These are phyloP conservation scores for Globisporangium acanthophoron DNA, from an alignment of 352 stramenopile genomes.

Conservation along the genomic window DNA sequence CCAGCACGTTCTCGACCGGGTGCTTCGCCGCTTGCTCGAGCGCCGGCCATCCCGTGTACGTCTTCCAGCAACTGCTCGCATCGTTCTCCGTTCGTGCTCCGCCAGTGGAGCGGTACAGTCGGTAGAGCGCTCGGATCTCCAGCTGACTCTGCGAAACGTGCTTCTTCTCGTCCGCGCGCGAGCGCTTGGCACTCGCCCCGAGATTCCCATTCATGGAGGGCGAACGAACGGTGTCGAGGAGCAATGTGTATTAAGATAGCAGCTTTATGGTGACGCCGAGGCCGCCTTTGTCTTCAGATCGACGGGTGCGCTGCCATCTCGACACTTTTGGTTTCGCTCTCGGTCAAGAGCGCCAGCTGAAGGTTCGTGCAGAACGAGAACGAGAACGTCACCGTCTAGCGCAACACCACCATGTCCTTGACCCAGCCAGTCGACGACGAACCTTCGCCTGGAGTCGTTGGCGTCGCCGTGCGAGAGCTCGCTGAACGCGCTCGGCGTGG, in stretches of 20 bases:
- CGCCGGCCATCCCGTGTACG: slow-evolving; percentile 31
- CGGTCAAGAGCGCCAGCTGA: slow-evolving; percentile 13
- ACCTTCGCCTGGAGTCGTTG: slow-evolving; percentile 45
- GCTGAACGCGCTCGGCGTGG: slow-evolving; percentile 32
- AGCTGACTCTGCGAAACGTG: slow-evolving; percentile 29
- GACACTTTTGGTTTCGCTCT: slow-evolving; percentile 7
- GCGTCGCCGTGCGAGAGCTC: slow-evolving; percentile 35
- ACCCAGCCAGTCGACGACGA: not conserved
- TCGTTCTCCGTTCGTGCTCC: slow-evolving; percentile 4
- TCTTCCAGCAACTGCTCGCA: slow-evolving; percentile 21
- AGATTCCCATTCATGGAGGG: no score
- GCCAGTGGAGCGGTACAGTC: slow-evolving; percentile 37
- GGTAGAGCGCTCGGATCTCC: slow-evolving; percentile 39
- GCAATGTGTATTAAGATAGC: no score
- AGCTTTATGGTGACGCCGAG: not conserved
- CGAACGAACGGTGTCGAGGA: no score
- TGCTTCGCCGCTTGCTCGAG: slow-evolving; percentile 17
- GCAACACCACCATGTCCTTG: not conserved
- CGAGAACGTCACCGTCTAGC: not conserved
- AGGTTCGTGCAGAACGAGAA: not conserved
- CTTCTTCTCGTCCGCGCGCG: slow-evolving; percentile 10
- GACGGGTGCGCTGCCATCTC: slow-evolving; percentile 1
- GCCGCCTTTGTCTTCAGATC: not conserved
- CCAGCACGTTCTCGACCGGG: slow-evolving; percentile 15
- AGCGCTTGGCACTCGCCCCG: not conserved